phyloP scores from a whole-genome alignment of 768 basidiomycete species.

The Jaapia argillacea region DNA sequence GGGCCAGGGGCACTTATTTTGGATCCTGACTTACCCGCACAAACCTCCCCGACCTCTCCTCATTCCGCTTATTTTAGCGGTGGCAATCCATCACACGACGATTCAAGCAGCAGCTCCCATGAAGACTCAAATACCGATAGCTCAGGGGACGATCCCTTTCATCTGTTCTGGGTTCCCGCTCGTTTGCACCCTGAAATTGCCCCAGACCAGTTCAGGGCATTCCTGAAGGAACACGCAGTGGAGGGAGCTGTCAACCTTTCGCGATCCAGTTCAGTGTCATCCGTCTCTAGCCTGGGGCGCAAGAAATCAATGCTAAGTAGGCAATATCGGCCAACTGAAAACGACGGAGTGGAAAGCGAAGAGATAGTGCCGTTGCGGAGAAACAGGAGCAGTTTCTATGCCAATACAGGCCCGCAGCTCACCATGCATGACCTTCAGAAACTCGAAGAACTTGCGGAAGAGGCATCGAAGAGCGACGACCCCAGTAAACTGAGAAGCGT shows the following conservation, averaged over 20 bases:
- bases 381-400: constrained; percentile 58
- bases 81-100: constrained; percentile 28
- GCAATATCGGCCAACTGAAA: constrained; percentile 78
- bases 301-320: constrained; percentile 92
- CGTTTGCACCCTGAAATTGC: constrained; percentile 95
- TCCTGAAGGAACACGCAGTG: constrained; percentile 83
- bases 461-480: constrained; percentile 77
- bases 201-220: constrained; percentile 89
- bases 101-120: constrained; percentile 31
- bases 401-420: constrained; percentile 69
- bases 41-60: constrained; percentile 50
- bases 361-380: constrained; percentile 57
- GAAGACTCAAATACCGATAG: constrained; percentile 27
- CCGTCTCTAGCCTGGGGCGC: constrained; percentile 51
- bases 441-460: constrained; percentile 87
- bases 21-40: constrained; percentile 86
- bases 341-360: constrained; percentile 59
- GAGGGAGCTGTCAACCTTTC: constrained; percentile 25
- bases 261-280: constrained; percentile 35
- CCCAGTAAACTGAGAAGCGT: constrained; percentile 70
- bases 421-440: constrained; percentile 93
- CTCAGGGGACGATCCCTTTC: constrained; percentile 65
- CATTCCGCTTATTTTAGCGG: constrained; percentile 37
- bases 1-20: constrained; percentile 76
- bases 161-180: constrained; percentile 98